A percentile compares a stretch with the other conserved stretches of the same genome.
Conservation (phyloP, 2,329 filamentous ascomycete genomes). For the Fonsecaea erecta region DNA sequence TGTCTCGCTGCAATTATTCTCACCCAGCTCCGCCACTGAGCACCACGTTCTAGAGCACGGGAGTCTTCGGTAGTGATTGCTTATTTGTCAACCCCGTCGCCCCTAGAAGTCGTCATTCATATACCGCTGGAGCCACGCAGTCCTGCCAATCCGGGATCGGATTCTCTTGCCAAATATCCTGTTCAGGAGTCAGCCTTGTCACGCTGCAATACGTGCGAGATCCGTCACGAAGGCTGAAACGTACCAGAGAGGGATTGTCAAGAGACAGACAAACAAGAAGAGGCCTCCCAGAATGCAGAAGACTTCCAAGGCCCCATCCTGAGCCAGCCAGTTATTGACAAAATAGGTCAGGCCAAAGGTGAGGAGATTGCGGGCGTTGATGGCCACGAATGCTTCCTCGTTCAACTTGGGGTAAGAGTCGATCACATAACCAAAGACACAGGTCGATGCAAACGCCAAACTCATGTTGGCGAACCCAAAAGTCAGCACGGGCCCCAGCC, state of each 20-base stretch:
- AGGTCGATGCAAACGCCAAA: slow-evolving; percentile 53
- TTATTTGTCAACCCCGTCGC: neutral
- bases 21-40: neutral
- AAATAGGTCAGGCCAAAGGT: slow-evolving; percentile 49
- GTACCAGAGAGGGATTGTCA: slow-evolving; percentile 55
- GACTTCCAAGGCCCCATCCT: slow-evolving; percentile 45
- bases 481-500: slow-evolving; percentile 54
- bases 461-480: slow-evolving; percentile 57
- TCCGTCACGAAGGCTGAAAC: neutral
- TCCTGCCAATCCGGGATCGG: slow-evolving; percentile 51
- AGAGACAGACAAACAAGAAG: slow-evolving; percentile 51
- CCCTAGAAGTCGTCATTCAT: slow-evolving; percentile 33
- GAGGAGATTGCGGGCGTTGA: slow-evolving; percentile 54
- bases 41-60: neutral
- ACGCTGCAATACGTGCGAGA: neutral
- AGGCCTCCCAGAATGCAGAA: slow-evolving; percentile 51
- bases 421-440: slow-evolving; percentile 58
- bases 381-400: slow-evolving; percentile 58
- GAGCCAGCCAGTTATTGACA: slow-evolving; percentile 48
- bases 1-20: neutral
- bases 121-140: slow-evolving; percentile 38
- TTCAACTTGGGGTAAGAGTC: slow-evolving; percentile 54
- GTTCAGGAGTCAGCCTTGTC: slow-evolving; percentile 15
- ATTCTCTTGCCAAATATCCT: slow-evolving; percentile 55
- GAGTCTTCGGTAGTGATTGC: neutral